Base-by-base conservation (phyloP, 257 asterid genomes). In the Solanum appendiculatum region DNA sequence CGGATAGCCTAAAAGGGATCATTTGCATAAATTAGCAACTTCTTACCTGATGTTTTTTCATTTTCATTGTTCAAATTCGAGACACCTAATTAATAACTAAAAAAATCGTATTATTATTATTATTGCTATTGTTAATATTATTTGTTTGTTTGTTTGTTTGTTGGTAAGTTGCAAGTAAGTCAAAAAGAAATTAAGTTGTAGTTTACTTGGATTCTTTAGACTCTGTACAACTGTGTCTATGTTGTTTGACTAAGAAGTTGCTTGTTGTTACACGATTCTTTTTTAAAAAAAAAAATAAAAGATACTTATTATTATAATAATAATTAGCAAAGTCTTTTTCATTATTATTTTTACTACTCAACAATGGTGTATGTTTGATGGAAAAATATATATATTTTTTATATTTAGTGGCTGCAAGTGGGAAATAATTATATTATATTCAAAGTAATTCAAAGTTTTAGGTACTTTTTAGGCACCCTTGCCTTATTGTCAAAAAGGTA, bases 211-310 rank as follows among this genome's bases (percentile, higher is more conserved):
- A 80, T 80, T 46, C 40, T 27, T 27, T 16, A 1, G 60, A 44
- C 27, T 44, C 3, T 29, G 18, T 27, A 44, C 40, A 80, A 27
- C 84, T 44, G 27, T 46, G 9, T 44, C 63, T 25, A 7, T 7
- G 84, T 78, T 80, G 9, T 44, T 46, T 80, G 84, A 44, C 64
- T 20, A 78, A 16, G 64, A 78, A 25, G 84, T 80, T 80, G 64
- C 27, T 44, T 27, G 18, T 27, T 15, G 1, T 46, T 16, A 27
- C 27, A 80, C 84, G 84, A 15, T 72, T 72, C 48, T 72, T 20
- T 34, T 72, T 18, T 7, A 0, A 0, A 1, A 15, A 31, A 31
- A 1, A 15, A 0, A 31, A 31, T 23, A 9, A 69, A 16, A 64
- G 0, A 64, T 27, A 23, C 1, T 11, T 27, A 64, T 9, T 54